Evolutionary conservation across 306 rosid genomes (phyloP).

Genomic region (Leucaena leucocephala): DNA sequence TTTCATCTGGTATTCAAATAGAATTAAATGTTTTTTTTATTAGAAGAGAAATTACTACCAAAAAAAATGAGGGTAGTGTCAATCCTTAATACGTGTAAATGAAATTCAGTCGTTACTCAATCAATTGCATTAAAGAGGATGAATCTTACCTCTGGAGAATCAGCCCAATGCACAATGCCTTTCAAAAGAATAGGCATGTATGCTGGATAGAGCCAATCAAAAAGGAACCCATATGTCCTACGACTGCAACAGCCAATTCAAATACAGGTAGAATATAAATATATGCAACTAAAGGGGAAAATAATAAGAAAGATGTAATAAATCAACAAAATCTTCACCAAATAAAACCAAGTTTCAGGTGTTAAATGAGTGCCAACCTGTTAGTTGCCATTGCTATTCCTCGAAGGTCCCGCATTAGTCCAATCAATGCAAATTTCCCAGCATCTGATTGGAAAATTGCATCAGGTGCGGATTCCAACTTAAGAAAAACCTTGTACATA

Average conservation of each 20-base stretch:
- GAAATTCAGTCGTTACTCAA: neutral
- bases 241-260: slow-evolving; percentile 60
- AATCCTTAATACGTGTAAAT: neutral
- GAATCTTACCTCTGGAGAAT: slow-evolving; percentile 76
- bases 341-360: neutral
- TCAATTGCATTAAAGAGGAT: slow-evolving; percentile 12
- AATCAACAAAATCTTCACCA: slow-evolving; percentile 1
- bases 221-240: slow-evolving; percentile 77
- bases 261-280: slow-evolving; percentile 3
- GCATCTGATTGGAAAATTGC: slow-evolving; percentile 46
- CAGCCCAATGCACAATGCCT: slow-evolving; percentile 74
- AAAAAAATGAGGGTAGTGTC: neutral
- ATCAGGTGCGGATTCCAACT: slow-evolving; percentile 48
- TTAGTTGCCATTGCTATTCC: slow-evolving; percentile 56
- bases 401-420: slow-evolving; percentile 54
- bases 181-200: slow-evolving; percentile 77
- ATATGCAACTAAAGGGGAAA: slow-evolving; percentile 5
- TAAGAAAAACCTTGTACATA: slow-evolving; percentile 37
- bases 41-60: neutral
- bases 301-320: neutral
- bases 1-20: neutral
- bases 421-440: slow-evolving; percentile 48
- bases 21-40: neutral
- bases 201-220: slow-evolving; percentile 94
- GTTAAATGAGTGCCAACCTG: slow-evolving; percentile 39